These are phyloP conservation scores for Globisporangium nunn DNA, from an alignment of 352 stramenopile genomes.

Conservation along the genomic window DNA sequence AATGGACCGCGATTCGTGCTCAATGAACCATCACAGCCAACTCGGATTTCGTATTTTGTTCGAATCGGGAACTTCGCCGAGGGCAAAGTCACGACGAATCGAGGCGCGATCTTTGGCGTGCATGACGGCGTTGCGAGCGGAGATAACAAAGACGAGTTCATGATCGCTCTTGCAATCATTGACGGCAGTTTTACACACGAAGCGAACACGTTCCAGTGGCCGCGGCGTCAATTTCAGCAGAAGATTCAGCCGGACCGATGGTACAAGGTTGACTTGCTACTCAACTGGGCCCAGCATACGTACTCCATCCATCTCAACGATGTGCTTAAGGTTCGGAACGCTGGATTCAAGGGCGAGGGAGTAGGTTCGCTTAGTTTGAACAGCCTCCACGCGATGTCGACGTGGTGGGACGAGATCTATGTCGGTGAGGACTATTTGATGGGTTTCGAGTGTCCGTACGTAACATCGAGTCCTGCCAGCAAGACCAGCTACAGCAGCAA, in stretches of 20 bases:
- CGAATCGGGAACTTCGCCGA: slow-evolving; percentile 39
- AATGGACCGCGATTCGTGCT: slow-evolving; percentile 48
- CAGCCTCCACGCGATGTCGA: slow-evolving; percentile 72
- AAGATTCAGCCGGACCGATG: slow-evolving; percentile 70
- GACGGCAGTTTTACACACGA: slow-evolving; percentile 67
- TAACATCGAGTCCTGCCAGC: slow-evolving; percentile 1
- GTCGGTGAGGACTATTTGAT: slow-evolving; percentile 89
- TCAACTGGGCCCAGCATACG: slow-evolving; percentile 74
- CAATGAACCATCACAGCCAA: slow-evolving; percentile 19
- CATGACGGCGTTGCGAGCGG: slow-evolving; percentile 4
- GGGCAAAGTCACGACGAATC: slow-evolving; percentile 37
- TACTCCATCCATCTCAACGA: slow-evolving; percentile 92
- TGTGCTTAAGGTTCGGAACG: slow-evolving; percentile 58
- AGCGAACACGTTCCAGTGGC: slow-evolving; percentile 60
- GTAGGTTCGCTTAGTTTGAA: slow-evolving; percentile 70
- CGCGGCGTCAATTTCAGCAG: slow-evolving; percentile 33
- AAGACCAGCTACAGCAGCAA: slow-evolving; percentile 3
- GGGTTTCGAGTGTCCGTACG: slow-evolving; percentile 82
- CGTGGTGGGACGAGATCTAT: slow-evolving; percentile 96
- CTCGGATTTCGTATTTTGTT: slow-evolving; percentile 76
- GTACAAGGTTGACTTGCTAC: slow-evolving; percentile 93
- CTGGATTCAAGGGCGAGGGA: slow-evolving; percentile 38
- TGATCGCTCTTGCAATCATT: slow-evolving; percentile 61
- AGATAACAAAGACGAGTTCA: slow-evolving; percentile 35
- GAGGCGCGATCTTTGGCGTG: slow-evolving; percentile 60